Evolutionary conservation across 805 yeast genomes (phyloP).

Genomic region (Wickerhamiella siamensis): DNA sequence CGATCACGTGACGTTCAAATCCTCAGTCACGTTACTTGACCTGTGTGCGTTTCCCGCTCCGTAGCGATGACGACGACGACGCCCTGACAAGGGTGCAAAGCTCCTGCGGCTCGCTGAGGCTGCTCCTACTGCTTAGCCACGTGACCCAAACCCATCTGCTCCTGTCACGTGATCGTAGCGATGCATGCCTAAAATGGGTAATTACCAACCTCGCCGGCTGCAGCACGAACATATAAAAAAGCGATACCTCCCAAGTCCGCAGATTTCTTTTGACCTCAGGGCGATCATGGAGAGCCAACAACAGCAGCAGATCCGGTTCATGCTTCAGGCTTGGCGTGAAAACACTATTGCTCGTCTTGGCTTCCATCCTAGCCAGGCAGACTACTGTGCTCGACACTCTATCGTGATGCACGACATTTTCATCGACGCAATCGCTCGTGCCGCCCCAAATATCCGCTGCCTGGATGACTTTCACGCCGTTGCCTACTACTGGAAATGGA

Average conservation of each 20-base stretch:
- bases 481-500: slow-evolving; percentile 22
- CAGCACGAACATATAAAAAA: not conserved
- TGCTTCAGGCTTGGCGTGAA: slow-evolving; percentile 14
- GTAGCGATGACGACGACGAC: too few relatives aligned
- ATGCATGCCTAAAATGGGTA: not conserved
- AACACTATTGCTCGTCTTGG: slow-evolving; percentile 14
- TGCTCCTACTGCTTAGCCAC: too few relatives aligned
- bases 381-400: slow-evolving; percentile 19
- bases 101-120: too few relatives aligned
- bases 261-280: too few relatives aligned
- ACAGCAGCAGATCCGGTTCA: slow-evolving; percentile 4
- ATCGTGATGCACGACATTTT: slow-evolving; percentile 22
- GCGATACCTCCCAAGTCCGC: not conserved
- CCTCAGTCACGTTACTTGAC: too few relatives aligned
- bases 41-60: too few relatives aligned
- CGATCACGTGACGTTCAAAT: too few relatives aligned
- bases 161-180: too few relatives aligned
- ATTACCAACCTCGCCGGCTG: not conserved
- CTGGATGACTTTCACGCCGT: slow-evolving; percentile 16
- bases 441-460: slow-evolving; percentile 17
- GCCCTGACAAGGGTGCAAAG: too few relatives aligned
- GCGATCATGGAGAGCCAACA: not conserved
- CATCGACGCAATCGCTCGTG: slow-evolving; percentile 19
- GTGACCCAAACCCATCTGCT: too few relatives aligned
- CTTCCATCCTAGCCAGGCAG: slow-evolving; percentile 14